phyloP scores from a whole-genome alignment of 345 rosid species.

The Leavenworthia alabamica region DNA sequence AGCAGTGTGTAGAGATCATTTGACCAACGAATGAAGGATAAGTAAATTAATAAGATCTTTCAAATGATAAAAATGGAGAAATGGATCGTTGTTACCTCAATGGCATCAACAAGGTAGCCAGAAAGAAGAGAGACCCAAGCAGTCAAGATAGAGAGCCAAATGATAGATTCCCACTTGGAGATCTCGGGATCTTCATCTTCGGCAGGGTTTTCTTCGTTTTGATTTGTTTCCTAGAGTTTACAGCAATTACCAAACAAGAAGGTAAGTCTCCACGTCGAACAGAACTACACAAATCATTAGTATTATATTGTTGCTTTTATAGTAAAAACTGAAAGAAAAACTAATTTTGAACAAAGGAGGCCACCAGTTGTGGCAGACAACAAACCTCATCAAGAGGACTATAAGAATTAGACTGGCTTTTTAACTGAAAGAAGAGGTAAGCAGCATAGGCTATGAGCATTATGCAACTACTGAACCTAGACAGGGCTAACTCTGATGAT shows the following conservation, averaged over 20 bases:
- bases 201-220: slow-evolving; percentile 36
- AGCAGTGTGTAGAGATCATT: background rate
- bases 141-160: slow-evolving; percentile 84
- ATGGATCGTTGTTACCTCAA: slow-evolving; percentile 44
- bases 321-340: no score
- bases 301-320: slow-evolving; percentile 5
- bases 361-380: slow-evolving; percentile 18
- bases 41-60: background rate
- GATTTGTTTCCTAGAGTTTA: slow-evolving; percentile 54
- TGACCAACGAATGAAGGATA: background rate
- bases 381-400: slow-evolving; percentile 60
- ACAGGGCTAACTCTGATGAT: slow-evolving; percentile 86
- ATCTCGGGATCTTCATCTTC: slow-evolving; percentile 88
- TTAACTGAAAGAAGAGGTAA: slow-evolving; percentile 80
- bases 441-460: slow-evolving; percentile 92
- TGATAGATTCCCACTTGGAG: slow-evolving; percentile 69
- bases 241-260: slow-evolving; percentile 14
- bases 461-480: slow-evolving; percentile 94
- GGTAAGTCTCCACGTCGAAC: slow-evolving; percentile 24
- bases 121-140: slow-evolving; percentile 90
- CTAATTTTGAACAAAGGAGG: background rate
- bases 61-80: background rate
- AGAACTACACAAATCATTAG: background rate
- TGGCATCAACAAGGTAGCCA: slow-evolving; percentile 88
- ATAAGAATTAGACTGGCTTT: slow-evolving; percentile 48